Evolutionary conservation across 768 basidiomycete genomes (phyloP).

Genomic region (Panaeolus papilionaceus): DNA sequence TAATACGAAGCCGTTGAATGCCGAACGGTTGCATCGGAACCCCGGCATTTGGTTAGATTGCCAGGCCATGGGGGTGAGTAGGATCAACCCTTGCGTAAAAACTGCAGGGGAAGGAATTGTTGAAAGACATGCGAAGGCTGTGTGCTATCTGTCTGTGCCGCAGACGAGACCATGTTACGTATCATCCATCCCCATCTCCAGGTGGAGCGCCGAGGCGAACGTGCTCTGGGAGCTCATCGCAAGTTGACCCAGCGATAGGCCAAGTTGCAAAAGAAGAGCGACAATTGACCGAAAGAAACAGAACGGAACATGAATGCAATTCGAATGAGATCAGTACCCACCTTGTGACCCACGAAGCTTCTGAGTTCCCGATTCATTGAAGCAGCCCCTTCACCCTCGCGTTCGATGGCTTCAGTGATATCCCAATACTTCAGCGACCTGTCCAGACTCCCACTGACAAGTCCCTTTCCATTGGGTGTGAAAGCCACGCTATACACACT

Average conservation of each 20-base stretch:
- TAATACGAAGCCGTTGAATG: not conserved
- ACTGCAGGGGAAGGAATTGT: not conserved
- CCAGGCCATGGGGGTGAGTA: not conserved
- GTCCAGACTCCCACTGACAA: constrained; percentile 92
- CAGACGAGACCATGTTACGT: not conserved
- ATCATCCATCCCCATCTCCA: not conserved
- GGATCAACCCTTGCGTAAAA: not conserved
- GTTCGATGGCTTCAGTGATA: constrained; percentile 73
- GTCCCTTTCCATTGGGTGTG: constrained; percentile 87
- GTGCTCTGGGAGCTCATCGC: no score
- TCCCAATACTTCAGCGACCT: constrained; percentile 90
- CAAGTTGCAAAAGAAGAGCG: no score
- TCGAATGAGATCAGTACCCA: constrained; percentile 41
- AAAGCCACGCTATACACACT: constrained; percentile 92
- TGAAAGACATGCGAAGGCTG: constrained; percentile 4
- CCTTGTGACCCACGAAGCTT: constrained; percentile 85
- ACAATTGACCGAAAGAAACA: not conserved
- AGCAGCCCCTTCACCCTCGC: constrained; percentile 80
- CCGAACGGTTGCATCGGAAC: constrained; percentile 2
- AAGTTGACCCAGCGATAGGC: no score
- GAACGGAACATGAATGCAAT: not conserved
- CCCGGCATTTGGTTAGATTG: not conserved
- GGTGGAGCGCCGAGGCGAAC: not conserved
- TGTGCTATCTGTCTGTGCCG: not conserved
- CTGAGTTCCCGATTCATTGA: constrained; percentile 16